Evolutionary conservation across 2,329 filamentous ascomycete species (phyloP).

Genomic region (Cordyceps tenuipes): DNA sequence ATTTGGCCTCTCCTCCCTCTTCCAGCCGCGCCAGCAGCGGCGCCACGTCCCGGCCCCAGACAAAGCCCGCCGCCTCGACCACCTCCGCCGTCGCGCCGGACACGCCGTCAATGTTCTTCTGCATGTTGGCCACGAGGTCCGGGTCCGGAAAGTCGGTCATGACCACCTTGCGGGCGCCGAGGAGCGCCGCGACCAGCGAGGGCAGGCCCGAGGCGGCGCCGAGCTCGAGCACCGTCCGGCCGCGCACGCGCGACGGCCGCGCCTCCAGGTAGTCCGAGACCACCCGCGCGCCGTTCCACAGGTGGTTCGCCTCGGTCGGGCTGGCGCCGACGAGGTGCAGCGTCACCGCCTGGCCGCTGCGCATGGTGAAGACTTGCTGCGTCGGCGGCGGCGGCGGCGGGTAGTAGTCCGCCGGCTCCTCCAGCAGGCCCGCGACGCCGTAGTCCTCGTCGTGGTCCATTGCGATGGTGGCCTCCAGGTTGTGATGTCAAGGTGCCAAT

Average conservation of each 20-base stretch:
- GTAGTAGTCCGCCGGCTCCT: conserved; percentile 75
- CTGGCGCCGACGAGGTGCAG: conserved; percentile 80
- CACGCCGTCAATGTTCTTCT: conserved; percentile 61
- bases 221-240: conserved; percentile 72
- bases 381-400: conserved; percentile 69
- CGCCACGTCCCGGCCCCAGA: conserved; percentile 66
- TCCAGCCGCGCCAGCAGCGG: conserved; percentile 50
- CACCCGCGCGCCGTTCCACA: conserved; percentile 85
- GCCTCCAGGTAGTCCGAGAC: conserved; percentile 72
- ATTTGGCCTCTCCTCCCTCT: conserved; percentile 30
- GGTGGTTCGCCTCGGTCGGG: conserved; percentile 79
- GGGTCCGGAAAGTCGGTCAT: conserved; percentile 84
- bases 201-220: conserved; percentile 84
- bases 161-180: conserved; percentile 63
- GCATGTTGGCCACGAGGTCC: conserved; percentile 73
- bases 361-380: conserved; percentile 61
- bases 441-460: conserved; percentile 27
- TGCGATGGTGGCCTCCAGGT: too few relatives aligned
- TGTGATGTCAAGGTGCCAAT: too few relatives aligned
- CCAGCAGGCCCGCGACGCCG: conserved; percentile 52
- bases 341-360: conserved; percentile 54
- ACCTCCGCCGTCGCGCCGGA: conserved; percentile 27
- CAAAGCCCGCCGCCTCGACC: conserved; percentile 61
- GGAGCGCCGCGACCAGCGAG: conserved; percentile 65
- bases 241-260: conserved; percentile 52